Percentiles rank a stretch among this genome's conserved stretches.
Conservation (phyloP, 2,329 filamentous ascomycete species). For the Ceratocystis destructans region DNA sequence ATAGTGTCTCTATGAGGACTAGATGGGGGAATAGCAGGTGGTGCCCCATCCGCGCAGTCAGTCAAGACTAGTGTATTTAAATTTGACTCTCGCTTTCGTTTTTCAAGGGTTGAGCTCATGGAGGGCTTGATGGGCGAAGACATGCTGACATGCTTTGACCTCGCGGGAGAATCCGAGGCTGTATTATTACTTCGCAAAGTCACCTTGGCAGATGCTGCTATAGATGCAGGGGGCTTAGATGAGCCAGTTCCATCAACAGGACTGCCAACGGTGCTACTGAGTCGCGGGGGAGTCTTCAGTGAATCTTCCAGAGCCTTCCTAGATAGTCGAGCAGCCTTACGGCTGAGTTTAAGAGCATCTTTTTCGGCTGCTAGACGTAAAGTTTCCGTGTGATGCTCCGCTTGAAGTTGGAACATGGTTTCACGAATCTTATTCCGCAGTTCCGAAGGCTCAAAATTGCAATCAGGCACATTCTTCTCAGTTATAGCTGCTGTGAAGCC, state of each 20-base stretch:
- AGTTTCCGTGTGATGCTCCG: constrained; percentile 22
- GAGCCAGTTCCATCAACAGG: constrained; percentile 15
- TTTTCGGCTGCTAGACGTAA: constrained; percentile 26
- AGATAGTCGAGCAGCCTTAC: constrained; percentile 20
- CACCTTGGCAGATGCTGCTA: background rate
- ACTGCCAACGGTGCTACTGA: background rate
- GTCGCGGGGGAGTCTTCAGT: background rate
- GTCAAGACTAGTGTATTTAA: background rate
- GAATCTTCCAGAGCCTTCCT: constrained; percentile 4
- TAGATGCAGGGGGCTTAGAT: background rate
- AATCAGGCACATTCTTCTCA: constrained; percentile 37
- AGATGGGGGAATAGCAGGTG: background rate
- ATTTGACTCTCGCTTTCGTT: background rate
- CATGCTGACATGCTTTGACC: constrained; percentile 2
- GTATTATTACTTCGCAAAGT: background rate
- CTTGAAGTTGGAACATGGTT: constrained; percentile 49
- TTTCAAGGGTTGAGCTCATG: background rate
- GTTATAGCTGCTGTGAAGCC: constrained; percentile 54
- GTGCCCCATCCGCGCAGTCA: background rate
- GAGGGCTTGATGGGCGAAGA: constrained; percentile 7
- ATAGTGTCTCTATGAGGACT: background rate
- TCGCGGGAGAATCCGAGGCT: background rate
- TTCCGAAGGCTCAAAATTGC: constrained; percentile 42
- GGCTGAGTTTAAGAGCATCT: constrained; percentile 28
- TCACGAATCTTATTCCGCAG: constrained; percentile 54